phyloP scores from a whole-genome alignment of 208 protist genomes.

The Phytomonas francai region DNA sequence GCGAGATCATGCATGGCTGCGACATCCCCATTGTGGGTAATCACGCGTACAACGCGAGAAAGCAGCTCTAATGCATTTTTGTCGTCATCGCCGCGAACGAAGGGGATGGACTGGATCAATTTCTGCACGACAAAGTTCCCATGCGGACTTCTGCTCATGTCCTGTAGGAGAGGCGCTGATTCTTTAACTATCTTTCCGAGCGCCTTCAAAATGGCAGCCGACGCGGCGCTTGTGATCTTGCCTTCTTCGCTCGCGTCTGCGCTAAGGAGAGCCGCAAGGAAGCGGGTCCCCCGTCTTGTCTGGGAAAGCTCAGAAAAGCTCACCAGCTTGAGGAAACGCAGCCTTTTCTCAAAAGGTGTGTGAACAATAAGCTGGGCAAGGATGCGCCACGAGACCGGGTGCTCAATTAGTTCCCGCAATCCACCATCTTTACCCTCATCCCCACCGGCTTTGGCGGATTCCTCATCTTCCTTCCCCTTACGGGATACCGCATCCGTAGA shows the following conservation, averaged over 20 bases:
- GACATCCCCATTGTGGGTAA: constrained; percentile 25
- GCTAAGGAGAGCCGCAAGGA: constrained; percentile 52
- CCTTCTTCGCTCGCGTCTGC: constrained; percentile 5
- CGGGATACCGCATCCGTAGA: not conserved
- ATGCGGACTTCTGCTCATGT: constrained; percentile 54
- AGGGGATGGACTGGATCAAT: constrained; percentile 41
- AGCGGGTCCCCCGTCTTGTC: constrained; percentile 61
- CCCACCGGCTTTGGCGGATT: constrained; percentile 5
- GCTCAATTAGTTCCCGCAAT: constrained; percentile 55
- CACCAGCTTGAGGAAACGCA: constrained; percentile 29
- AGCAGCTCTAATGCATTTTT: constrained; percentile 19
- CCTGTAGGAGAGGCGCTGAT: constrained; percentile 31
- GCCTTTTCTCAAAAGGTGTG: constrained; percentile 21
- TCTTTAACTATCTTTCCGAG: constrained; percentile 34
- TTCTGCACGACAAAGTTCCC: constrained; percentile 84
- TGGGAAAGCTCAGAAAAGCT: constrained; percentile 33
- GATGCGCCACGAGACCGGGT: constrained; percentile 64
- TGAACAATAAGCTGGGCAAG: constrained; percentile 42
- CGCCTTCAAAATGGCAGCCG: constrained; percentile 11
- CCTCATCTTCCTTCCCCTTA: constrained; percentile 3
- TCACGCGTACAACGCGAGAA: constrained; percentile 25
- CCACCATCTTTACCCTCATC: constrained; percentile 14
- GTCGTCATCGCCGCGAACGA: constrained; percentile 17
- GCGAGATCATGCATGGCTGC: constrained; percentile 32
- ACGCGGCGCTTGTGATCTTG: not conserved